phyloP scores from a whole-genome alignment of 768 basidiomycete genomes.

The Serendipita sp. region DNA sequence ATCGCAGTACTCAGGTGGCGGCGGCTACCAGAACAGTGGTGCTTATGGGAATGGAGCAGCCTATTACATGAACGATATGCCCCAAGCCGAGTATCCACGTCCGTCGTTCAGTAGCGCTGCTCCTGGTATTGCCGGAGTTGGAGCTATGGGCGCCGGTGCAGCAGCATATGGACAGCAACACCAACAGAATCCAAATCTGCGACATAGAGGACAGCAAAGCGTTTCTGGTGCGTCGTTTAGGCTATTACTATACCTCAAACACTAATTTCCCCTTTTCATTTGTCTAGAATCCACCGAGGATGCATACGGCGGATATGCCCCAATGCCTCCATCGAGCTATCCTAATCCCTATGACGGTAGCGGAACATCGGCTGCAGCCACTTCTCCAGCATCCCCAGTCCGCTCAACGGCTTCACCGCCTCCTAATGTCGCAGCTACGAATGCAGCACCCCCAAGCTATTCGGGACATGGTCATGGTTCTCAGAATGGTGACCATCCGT shows the following conservation, averaged over 20 bases:
- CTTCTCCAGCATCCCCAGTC: neutral
- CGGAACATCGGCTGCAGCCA: neutral
- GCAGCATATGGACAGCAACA: slow-evolving; percentile 1
- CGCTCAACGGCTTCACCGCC: neutral
- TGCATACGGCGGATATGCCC: neutral
- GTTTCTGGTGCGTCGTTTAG: neutral
- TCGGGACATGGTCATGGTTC: neutral
- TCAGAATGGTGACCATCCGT: neutral
- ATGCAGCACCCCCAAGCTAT: neutral
- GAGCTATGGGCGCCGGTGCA: slow-evolving; percentile 1
- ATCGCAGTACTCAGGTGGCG: neutral
- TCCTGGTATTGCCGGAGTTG: slow-evolving; percentile 9
- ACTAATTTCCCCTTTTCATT: neutral
- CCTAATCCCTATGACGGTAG: neutral
- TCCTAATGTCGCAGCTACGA: neutral
- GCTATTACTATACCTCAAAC: neutral
- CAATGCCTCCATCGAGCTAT: neutral
- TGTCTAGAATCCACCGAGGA: neutral
- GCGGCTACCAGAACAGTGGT: neutral
- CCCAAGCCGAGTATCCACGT: neutral
- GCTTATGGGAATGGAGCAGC: neutral
- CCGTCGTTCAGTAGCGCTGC: neutral
- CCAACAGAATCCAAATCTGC: neutral
- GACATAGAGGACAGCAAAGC: neutral
- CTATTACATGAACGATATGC: neutral